Evolutionary conservation across 257 asterid species (phyloP).

Genomic region (Rhazya stricta): DNA sequence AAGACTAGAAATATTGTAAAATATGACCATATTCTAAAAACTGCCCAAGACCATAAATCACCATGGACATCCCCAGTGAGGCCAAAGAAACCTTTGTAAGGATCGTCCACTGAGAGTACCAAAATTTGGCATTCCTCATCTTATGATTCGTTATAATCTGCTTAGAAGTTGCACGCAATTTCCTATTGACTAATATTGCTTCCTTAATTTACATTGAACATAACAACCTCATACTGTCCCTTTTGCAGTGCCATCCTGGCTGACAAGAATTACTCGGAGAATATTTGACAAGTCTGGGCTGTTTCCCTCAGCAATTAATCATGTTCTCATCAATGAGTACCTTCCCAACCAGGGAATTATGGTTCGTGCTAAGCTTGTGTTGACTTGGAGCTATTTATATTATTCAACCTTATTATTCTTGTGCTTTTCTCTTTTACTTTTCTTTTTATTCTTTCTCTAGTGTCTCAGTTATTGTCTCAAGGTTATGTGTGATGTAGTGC

Average conservation of each 20-base stretch:
- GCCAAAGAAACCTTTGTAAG: neutral
- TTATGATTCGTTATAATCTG: neutral
- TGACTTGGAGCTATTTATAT: neutral
- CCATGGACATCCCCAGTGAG: neutral
- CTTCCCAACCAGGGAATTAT: slow-evolving; percentile 86
- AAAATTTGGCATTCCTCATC: neutral
- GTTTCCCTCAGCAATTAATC: slow-evolving; percentile 84
- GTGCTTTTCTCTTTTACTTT: neutral
- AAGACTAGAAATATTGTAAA: neutral
- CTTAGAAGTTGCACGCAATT: neutral
- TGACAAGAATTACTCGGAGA: slow-evolving; percentile 50
- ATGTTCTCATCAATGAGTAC: slow-evolving; percentile 92
- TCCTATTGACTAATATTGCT: neutral
- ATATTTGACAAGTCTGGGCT: slow-evolving; percentile 49
- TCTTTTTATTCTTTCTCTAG: slow-evolving; percentile 8
- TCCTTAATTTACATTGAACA: neutral
- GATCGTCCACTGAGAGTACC: neutral
- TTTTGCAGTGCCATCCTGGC: slow-evolving; percentile 91
- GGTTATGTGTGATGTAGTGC: neutral
- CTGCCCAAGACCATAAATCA: neutral
- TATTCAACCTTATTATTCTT: neutral
- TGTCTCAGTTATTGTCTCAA: neutral
- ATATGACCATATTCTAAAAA: neutral
- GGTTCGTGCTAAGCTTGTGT: slow-evolving; percentile 37
- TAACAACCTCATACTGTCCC: slow-evolving; percentile 9